phyloP scores from a whole-genome alignment of 441 rosid species.

The Gossypium aridum region DNA sequence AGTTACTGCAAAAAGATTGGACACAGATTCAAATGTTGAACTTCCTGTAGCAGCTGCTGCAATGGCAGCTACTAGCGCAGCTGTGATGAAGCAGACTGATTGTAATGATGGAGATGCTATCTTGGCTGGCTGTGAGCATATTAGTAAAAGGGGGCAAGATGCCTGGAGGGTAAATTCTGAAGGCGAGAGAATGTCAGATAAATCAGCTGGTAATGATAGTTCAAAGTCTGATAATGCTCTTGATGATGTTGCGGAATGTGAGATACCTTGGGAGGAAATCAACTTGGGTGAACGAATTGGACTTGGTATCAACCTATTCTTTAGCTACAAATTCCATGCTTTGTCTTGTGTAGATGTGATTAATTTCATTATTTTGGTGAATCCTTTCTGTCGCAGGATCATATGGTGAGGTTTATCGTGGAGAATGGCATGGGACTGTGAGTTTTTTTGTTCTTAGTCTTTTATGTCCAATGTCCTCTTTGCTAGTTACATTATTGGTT shows the following conservation, averaged over 20 bases:
- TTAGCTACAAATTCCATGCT: slow-evolving; percentile 21
- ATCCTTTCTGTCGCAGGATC: slow-evolving; percentile 62
- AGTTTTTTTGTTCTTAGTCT: slow-evolving; percentile 32
- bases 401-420: slow-evolving; percentile 97
- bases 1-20: slow-evolving; percentile 74
- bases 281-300: slow-evolving; percentile 94
- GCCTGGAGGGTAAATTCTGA: slow-evolving; percentile 38
- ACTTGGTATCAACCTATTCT: slow-evolving; percentile 61
- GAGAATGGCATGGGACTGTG: slow-evolving; percentile 98
- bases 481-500: too few relatives aligned
- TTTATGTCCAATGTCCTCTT: not conserved
- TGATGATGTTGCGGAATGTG: slow-evolving; percentile 88
- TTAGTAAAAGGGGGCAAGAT: slow-evolving; percentile 40
- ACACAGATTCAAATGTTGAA: slow-evolving; percentile 58
- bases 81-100: slow-evolving; percentile 67
- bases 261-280: slow-evolving; percentile 89
- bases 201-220: slow-evolving; percentile 58
- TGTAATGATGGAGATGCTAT: slow-evolving; percentile 54
- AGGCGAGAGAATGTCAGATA: slow-evolving; percentile 60
- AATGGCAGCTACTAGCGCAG: slow-evolving; percentile 86
- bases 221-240: slow-evolving; percentile 52
- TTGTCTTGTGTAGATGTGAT: slow-evolving; percentile 5
- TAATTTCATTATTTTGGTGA: slow-evolving; percentile 14
- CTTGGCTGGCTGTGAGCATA: slow-evolving; percentile 38
- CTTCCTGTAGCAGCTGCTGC: slow-evolving; percentile 96